Conservation (phyloP, 805 yeast species). For the Yamadazyma insecticola region DNA sequence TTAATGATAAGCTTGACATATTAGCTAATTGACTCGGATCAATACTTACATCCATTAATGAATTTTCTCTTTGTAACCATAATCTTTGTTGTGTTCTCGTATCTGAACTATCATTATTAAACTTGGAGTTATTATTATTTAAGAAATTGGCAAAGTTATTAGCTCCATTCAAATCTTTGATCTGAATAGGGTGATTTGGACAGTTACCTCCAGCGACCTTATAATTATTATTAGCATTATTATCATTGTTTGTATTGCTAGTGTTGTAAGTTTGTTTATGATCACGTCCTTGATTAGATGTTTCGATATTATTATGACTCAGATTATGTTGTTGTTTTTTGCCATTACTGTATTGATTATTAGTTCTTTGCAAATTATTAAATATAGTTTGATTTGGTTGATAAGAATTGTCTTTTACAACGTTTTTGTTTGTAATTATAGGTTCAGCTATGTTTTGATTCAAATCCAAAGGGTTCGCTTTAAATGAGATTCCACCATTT, state of each 20-base stretch:
- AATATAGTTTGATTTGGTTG: conserved; percentile 41
- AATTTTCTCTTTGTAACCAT: conserved; percentile 79
- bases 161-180: conserved; percentile 16
- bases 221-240: conserved; percentile 1
- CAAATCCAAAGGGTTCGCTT: conserved; percentile 21
- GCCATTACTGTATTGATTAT: conserved; percentile 26
- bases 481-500: conserved; percentile 30
- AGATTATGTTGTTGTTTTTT: conserved; percentile 16
- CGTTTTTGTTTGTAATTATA: conserved; percentile 26
- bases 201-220: background rate
- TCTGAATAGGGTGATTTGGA: conserved; percentile 2
- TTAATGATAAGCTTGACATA: conserved; percentile 35
- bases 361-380: conserved; percentile 37
- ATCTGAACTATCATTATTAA: conserved; percentile 5
- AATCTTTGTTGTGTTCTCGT: conserved; percentile 73
- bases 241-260: background rate
- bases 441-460: conserved; percentile 23
- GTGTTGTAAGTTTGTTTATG: conserved; percentile 1
- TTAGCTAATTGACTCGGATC: conserved; percentile 28
- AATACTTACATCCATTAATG: conserved; percentile 53
- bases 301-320: conserved; percentile 1
- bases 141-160: conserved; percentile 30
- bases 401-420: conserved; percentile 32
- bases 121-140: conserved; percentile 7
- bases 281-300: background rate